These are phyloP conservation scores for Aphanomyces invadans DNA, from an alignment of 352 stramenopile species.

Conservation along the genomic window DNA sequence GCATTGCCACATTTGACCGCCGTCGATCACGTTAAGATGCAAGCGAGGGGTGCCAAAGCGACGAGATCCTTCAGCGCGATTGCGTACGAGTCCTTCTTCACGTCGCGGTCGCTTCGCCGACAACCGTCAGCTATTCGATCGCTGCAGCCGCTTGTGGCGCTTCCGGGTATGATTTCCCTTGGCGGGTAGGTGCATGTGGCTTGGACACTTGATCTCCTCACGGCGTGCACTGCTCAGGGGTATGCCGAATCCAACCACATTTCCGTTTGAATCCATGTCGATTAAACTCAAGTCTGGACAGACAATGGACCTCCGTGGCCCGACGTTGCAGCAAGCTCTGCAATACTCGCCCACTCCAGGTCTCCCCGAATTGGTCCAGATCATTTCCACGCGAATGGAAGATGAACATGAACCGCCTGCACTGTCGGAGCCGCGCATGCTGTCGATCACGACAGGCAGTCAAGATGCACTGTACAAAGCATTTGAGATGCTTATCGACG, in stretches of 20 bases:
- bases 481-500: slow-evolving; percentile 44
- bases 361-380: slow-evolving; percentile 31
- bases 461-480: slow-evolving; percentile 47
- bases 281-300: slow-evolving; percentile 25
- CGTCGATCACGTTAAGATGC: background rate
- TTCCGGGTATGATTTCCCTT: slow-evolving; percentile 41
- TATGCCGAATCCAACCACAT: slow-evolving; percentile 45
- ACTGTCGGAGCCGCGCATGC: slow-evolving; percentile 1
- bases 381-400: slow-evolving; percentile 32
- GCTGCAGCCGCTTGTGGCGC: slow-evolving; percentile 32
- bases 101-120: slow-evolving; percentile 18
- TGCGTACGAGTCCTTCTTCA: slow-evolving; percentile 18
- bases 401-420: slow-evolving; percentile 30
- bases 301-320: slow-evolving; percentile 26
- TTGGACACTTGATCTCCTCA: background rate
- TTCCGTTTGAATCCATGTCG: slow-evolving; percentile 33
- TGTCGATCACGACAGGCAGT: slow-evolving; percentile 36
- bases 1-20: background rate
- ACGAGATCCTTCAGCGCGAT: background rate
- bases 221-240: slow-evolving; percentile 20
- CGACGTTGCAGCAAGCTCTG: slow-evolving; percentile 30
- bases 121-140: slow-evolving; percentile 36
- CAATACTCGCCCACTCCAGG: slow-evolving; percentile 44
- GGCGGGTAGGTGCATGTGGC: slow-evolving; percentile 28
- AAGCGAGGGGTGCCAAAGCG: background rate